Conservation (phyloP, 2,329 filamentous ascomycete genomes). For the Talaromyces verruculosus region DNA sequence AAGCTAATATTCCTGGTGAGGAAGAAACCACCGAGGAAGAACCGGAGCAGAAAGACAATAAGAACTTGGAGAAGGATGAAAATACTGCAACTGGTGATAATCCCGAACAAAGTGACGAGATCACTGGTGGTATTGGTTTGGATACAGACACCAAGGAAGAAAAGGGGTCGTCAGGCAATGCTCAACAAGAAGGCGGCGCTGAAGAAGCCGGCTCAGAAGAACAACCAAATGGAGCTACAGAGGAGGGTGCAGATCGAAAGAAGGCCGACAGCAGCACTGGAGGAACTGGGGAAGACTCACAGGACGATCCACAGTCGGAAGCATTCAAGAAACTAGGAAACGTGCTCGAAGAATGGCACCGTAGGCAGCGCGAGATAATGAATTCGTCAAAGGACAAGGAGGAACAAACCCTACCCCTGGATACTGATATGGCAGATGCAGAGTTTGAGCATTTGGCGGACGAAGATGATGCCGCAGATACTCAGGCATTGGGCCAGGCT, state of each 20-base stretch:
- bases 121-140: constrained; percentile 40
- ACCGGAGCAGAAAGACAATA: constrained; percentile 53
- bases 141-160: constrained; percentile 46
- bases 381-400: constrained; percentile 57
- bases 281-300: constrained; percentile 37
- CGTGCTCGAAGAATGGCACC: constrained; percentile 87
- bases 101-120: constrained; percentile 46
- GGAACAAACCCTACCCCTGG: constrained; percentile 55
- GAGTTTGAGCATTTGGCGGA: constrained; percentile 93
- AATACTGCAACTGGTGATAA: constrained; percentile 57
- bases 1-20: constrained; percentile 48
- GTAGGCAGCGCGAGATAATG: constrained; percentile 79
- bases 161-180: constrained; percentile 45
- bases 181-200: constrained; percentile 45
- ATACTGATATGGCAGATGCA: constrained; percentile 71
- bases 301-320: constrained; percentile 54
- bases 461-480: constrained; percentile 76
- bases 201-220: constrained; percentile 50
- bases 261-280: constrained; percentile 37
- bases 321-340: constrained; percentile 95
- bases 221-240: constrained; percentile 44
- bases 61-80: constrained; percentile 49
- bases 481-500: constrained; percentile 86
- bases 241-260: constrained; percentile 43
- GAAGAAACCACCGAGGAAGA: constrained; percentile 42